Conservation (phyloP, 768 basidiomycete genomes). For the Pleurotus pulmonarius region DNA sequence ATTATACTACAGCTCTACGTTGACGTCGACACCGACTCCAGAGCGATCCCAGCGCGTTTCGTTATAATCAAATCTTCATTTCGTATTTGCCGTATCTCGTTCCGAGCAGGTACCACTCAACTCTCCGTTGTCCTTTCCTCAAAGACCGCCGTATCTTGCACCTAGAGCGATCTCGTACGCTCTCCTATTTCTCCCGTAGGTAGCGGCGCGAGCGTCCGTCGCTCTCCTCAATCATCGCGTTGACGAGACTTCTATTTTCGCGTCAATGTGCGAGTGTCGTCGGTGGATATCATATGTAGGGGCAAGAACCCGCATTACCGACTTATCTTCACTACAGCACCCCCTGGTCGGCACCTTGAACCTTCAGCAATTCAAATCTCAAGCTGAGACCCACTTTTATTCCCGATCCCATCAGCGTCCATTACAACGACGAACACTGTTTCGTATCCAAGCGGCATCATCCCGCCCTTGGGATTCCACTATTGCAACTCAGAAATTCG, state of each 20-base stretch:
- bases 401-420: neutral
- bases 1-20: conserved; percentile 73
- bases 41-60: conserved; percentile 1
- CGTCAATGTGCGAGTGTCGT: no score
- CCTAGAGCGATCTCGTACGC: neutral
- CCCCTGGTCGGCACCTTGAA: neutral
- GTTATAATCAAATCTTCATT: neutral
- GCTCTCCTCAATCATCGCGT: neutral
- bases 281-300: no score
- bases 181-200: neutral
- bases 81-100: neutral
- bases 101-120: neutral
- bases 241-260: no score
- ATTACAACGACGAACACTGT: neutral
- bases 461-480: neutral
- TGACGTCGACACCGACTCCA: conserved; percentile 14
- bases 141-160: neutral
- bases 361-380: neutral
- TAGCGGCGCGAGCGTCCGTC: neutral
- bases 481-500: neutral
- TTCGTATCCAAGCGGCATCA: neutral
- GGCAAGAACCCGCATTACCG: no score
- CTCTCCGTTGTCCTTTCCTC: neutral
- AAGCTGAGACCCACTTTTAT: neutral
- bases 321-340: no score